Percentiles rank a stretch among this genome's conserved stretches.
Evolutionary conservation across 331 rosid species (phyloP).

Genomic region (Pyracantha coccinea): DNA sequence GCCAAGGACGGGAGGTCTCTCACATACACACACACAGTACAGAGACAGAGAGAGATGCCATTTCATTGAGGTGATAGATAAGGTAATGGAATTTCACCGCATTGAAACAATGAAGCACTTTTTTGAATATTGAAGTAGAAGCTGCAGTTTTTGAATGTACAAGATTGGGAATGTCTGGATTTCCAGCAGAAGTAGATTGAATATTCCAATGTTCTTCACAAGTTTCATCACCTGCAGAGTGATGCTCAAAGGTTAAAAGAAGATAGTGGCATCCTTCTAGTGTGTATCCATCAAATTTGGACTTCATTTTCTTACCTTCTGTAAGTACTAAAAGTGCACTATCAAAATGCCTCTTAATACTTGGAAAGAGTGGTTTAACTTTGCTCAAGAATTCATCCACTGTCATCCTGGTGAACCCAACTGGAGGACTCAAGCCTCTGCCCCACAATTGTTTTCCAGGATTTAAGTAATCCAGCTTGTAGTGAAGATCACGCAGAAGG

Average conservation of each 20-base stretch:
- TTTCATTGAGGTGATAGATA: background rate
- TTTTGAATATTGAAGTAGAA: slow-evolving; percentile 23
- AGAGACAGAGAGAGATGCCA: background rate
- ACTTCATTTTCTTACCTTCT: slow-evolving; percentile 12
- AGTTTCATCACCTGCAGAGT: slow-evolving; percentile 18
- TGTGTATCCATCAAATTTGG: background rate
- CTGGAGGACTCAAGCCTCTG: slow-evolving; percentile 17
- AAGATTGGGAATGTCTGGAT: slow-evolving; percentile 27
- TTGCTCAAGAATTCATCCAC: slow-evolving; percentile 13
- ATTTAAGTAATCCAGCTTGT: slow-evolving; percentile 27
- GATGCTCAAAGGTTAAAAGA: background rate
- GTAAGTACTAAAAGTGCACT: slow-evolving; percentile 12
- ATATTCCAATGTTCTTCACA: slow-evolving; percentile 33
- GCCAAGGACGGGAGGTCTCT: background rate
- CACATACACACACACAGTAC: background rate
- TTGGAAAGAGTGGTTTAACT: slow-evolving; percentile 23
- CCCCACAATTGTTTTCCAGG: slow-evolving; percentile 22
- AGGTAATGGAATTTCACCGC: slow-evolving; percentile 7
- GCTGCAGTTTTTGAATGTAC: slow-evolving; percentile 20
- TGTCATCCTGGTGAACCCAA: slow-evolving; percentile 23
- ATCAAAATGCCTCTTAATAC: slow-evolving; percentile 22
- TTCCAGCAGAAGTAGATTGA: slow-evolving; percentile 25
- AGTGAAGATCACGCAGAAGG: slow-evolving; percentile 32
- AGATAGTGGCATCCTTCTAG: background rate
- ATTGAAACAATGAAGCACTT: slow-evolving; percentile 28